Evolutionary conservation across 768 basidiomycete genomes (phyloP).

Genomic region (Amanita brunnescens): DNA sequence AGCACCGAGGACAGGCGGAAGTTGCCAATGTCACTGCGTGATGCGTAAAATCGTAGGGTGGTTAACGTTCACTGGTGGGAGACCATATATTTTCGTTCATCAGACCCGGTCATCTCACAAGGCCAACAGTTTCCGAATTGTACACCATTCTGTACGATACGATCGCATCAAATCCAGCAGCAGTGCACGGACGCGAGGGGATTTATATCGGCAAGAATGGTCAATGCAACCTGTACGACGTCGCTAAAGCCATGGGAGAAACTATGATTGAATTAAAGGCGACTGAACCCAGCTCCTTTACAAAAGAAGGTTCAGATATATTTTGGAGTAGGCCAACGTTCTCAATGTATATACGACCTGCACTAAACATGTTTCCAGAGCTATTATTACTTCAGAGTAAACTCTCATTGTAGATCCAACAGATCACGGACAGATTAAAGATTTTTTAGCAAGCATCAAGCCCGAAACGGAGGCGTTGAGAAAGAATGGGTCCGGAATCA

Average conservation of each 20-base stretch:
- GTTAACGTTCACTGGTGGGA: constrained; percentile 20
- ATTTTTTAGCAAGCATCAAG: constrained; percentile 4
- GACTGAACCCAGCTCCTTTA: constrained; percentile 35
- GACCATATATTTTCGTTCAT: not conserved
- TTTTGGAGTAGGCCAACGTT: constrained; percentile 23
- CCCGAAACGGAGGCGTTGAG: constrained; percentile 31
- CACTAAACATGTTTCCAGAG: too few species aligned
- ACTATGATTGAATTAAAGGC: constrained; percentile 29
- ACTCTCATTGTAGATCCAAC: constrained; percentile 30
- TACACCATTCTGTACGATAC: too few species aligned
- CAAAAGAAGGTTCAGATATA: constrained; percentile 33
- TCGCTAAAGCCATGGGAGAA: constrained; percentile 26
- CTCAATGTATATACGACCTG: too few species aligned
- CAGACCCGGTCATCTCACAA: constrained; percentile 21
- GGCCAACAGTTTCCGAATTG: constrained; percentile 32
- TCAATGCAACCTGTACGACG: constrained; percentile 35
- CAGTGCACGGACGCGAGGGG: too few species aligned
- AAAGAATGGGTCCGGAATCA: too few species aligned
- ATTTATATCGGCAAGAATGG: constrained; percentile 47
- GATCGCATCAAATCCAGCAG: too few species aligned
- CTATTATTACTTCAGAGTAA: constrained; percentile 28
- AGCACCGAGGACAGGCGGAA: too few species aligned
- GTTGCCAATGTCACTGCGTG: too few species aligned
- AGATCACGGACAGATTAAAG: constrained; percentile 27
- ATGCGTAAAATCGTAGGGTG: too few species aligned